phyloP scores from a whole-genome alignment of 495 filamentous ascomycete species.

The Glarea lozoyensis region DNA sequence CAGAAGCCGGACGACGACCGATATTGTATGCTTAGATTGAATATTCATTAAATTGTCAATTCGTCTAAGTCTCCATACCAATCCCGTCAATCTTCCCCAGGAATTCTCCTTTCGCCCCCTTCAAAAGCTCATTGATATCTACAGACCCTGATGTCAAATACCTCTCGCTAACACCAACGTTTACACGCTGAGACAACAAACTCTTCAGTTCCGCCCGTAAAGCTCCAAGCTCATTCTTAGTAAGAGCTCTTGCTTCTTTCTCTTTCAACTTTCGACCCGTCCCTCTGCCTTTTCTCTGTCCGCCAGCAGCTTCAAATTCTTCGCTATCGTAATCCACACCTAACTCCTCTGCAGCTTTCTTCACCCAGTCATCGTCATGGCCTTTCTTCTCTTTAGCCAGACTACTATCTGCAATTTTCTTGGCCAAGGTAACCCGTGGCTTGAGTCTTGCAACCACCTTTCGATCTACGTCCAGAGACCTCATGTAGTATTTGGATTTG shows the following conservation, averaged over 20 bases:
- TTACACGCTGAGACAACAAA: conserved; percentile 66
- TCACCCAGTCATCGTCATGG: conserved; percentile 77
- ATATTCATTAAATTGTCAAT: conserved; percentile 12
- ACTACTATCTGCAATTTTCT: conserved; percentile 71
- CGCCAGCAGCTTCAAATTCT: conserved; percentile 57
- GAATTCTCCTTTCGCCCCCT: conserved; percentile 52
- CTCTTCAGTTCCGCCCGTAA: conserved; percentile 54
- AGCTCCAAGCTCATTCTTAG: conserved; percentile 58
- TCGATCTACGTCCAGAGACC: conserved; percentile 75
- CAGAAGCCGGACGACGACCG: neutral
- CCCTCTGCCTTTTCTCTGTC: conserved; percentile 56
- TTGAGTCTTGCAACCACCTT: conserved; percentile 67
- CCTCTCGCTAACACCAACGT: conserved; percentile 83
- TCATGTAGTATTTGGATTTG: conserved; percentile 52
- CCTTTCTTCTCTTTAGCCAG: conserved; percentile 81
- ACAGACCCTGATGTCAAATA: conserved; percentile 76
- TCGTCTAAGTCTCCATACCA: conserved; percentile 23
- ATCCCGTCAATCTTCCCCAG: conserved; percentile 49
- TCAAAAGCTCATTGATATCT: conserved; percentile 71
- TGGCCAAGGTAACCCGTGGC: conserved; percentile 63
- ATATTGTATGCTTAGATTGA: neutral
- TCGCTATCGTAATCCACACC: conserved; percentile 92
- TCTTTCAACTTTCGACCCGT: conserved; percentile 65
- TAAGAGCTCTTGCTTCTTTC: conserved; percentile 55
- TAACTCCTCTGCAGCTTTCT: conserved; percentile 79